These are phyloP conservation scores for Aspergillus sp. DNA, from an alignment of 2,329 filamentous ascomycete genomes.

Conservation along the genomic window DNA sequence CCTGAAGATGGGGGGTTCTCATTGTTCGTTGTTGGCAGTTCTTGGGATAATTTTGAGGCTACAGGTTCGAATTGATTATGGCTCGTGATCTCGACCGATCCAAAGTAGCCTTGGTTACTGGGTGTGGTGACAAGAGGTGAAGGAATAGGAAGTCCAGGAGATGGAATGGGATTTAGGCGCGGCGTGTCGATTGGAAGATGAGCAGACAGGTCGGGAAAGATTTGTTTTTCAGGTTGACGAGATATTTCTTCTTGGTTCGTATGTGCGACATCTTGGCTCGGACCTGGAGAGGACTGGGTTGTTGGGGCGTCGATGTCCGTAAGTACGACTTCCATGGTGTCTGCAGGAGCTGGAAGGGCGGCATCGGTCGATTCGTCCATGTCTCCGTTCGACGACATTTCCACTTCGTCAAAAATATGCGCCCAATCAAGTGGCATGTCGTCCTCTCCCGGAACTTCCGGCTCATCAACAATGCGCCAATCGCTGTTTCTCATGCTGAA, in stretches of 20 bases:
- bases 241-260: slow-evolving; percentile 7
- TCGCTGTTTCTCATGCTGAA: slow-evolving; percentile 64
- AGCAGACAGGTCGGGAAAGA: not conserved
- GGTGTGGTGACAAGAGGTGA: slow-evolving; percentile 35
- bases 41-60: not conserved
- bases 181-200: slow-evolving; percentile 34
- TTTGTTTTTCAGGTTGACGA: slow-evolving; percentile 6
- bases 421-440: slow-evolving; percentile 30
- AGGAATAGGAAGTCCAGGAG: slow-evolving; percentile 38
- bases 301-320: not conserved
- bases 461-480: slow-evolving; percentile 73
- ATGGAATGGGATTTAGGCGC: slow-evolving; percentile 36
- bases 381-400: slow-evolving; percentile 2
- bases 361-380: too few species aligned
- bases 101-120: slow-evolving; percentile 31
- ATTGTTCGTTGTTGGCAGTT: not conserved
- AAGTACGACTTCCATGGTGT: too few species aligned
- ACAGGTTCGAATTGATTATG: slow-evolving; percentile 10
- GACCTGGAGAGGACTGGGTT: slow-evolving; percentile 13
- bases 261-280: slow-evolving; percentile 2
- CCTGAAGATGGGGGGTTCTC: not conserved
- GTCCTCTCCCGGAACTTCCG: slow-evolving; percentile 64
- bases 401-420: slow-evolving; percentile 24
- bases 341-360: too few species aligned
- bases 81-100: slow-evolving; percentile 12